Base-by-base conservation (phyloP, 2,329 filamentous ascomycete genomes). In the Rutstroemia sp. region DNA sequence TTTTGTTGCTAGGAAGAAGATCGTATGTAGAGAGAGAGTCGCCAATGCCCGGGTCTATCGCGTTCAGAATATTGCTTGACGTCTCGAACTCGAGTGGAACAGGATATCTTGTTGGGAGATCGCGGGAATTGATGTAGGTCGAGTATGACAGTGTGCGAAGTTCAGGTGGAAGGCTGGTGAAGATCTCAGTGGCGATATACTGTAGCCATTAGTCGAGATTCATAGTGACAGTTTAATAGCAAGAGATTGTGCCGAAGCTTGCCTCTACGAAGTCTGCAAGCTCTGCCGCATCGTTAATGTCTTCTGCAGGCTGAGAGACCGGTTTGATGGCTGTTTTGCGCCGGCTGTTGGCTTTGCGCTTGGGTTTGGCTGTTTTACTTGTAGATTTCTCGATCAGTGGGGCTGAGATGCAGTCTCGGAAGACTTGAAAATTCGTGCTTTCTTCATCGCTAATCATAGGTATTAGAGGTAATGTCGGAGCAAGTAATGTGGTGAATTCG, bases 321-420 rank as follows among this genome's bases (percentile, higher is more conserved):
- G 61, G 57, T 45, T 64, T 67, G 16, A 64, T 64, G 3, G 60
- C 61, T 21, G 53, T 61, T 40, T 64, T 64, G 19, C 62, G 58
- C 14, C 54, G 57, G 19, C n/a, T 21, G 34, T 51, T 58, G 19
- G 58, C 75, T 76, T 57, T 78, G 75, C 59, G 77, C 25, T 54
- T 78, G 25, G 56, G 58, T 59, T 74, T 76, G 23, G 70, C 60
- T 25, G 73, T 66, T 9, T 71, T 69, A 10, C 57, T 67, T 4
- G 78, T 72, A 12, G 84, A 78, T 58, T 78, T 82, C 50, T 82
- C 80, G 52, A 92, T 80, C 12, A 94, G 75, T 0, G 82, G 78
- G 16, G 81, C 81, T 8, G 88, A 87, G 59, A 94, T 74, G 66
- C 82, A 88, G 65, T 94, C 89, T 54, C 86, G 78, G 70, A 94